Percentiles rank a stretch among this genome's conserved stretches.
Conservation (phyloP, 2,329 filamentous ascomycete genomes). For the Sordariomycetes sp. region DNA sequence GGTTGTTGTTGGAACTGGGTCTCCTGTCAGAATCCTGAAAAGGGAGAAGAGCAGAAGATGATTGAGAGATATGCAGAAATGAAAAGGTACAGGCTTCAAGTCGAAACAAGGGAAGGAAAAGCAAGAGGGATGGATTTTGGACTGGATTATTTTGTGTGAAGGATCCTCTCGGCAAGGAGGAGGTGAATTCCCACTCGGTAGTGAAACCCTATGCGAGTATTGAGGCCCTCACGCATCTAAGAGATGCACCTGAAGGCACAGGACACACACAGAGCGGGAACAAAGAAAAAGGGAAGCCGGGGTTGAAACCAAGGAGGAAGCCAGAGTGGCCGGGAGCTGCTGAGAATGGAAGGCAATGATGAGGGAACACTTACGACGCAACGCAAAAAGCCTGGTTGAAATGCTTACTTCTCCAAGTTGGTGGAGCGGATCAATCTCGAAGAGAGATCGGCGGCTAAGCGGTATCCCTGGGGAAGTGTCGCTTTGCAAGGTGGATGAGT, state of each 20-base stretch:
- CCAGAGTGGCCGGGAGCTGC: not conserved
- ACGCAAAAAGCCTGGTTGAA: no score
- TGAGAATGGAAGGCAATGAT: not conserved
- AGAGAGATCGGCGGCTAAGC: no score
- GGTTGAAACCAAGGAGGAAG: not conserved
- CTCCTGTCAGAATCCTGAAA: not conserved
- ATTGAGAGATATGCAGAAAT: not conserved
- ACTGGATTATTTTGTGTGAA: not conserved
- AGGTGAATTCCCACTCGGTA: not conserved
- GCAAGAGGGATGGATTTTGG: not conserved
- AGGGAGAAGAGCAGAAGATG: not conserved
- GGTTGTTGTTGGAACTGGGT: no score
- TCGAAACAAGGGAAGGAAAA: not conserved
- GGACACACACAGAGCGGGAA: not conserved
- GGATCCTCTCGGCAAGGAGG: not conserved
- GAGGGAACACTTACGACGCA: not conserved
- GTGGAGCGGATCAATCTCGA: no score
- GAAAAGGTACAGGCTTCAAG: not conserved
- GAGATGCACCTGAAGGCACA: not conserved
- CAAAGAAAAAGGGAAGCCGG: not conserved
- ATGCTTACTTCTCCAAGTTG: no score
- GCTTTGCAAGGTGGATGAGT: no score
- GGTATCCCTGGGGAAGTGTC: no score
- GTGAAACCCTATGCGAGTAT: not conserved
- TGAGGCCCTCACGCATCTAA: not conserved